Conservation (phyloP, 306 rosid species). For the Acacia acuminata region DNA sequence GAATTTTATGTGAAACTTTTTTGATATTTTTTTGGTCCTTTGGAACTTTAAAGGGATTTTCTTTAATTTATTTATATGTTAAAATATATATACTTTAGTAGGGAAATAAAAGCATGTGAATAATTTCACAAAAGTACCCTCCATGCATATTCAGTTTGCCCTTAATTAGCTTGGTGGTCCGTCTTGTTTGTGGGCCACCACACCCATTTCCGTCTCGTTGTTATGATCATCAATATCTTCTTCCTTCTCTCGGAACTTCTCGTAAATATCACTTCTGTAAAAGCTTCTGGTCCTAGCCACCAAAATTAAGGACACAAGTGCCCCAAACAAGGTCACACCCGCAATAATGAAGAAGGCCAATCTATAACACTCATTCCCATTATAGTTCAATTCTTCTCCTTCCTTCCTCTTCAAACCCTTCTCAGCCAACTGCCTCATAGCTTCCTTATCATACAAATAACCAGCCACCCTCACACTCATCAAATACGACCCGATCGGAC, state of each 20-base stretch:
- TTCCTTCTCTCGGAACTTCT: slow-evolving; percentile 47
- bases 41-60: too few relatives aligned
- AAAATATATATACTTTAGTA: too few relatives aligned
- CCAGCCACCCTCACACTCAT: slow-evolving; percentile 49
- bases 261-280: slow-evolving; percentile 48
- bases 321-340: slow-evolving; percentile 43
- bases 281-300: slow-evolving; percentile 52
- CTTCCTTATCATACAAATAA: slow-evolving; percentile 49
- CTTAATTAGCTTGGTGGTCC: slow-evolving; percentile 5
- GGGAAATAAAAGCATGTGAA: background rate
- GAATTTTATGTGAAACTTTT: too few relatives aligned
- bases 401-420: slow-evolving; percentile 32
- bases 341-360: slow-evolving; percentile 51
- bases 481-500: slow-evolving; percentile 58
- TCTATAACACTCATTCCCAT: slow-evolving; percentile 43
- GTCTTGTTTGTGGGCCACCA: slow-evolving; percentile 6
- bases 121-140: background rate
- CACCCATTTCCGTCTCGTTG: slow-evolving; percentile 28
- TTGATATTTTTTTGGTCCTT: too few relatives aligned
- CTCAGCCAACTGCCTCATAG: slow-evolving; percentile 32
- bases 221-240: background rate
- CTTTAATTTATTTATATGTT: too few relatives aligned
- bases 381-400: slow-evolving; percentile 50
- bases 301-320: slow-evolving; percentile 46
- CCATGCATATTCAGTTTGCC: background rate